Evolutionary conservation across 129 eudicot species (phyloP).

Genomic region (Cynara cardunculus): DNA sequence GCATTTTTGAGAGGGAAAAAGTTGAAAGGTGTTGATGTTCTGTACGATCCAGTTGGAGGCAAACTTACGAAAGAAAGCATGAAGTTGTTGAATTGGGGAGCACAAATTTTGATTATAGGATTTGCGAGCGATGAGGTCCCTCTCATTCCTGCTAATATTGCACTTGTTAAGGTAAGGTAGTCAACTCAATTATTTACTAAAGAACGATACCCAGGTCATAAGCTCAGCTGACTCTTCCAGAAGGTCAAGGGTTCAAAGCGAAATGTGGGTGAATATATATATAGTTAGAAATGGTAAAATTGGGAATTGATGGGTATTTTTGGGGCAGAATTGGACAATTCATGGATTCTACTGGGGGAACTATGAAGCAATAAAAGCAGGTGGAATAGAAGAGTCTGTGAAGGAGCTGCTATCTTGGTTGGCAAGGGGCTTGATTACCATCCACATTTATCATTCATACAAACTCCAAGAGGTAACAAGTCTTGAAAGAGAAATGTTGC

Average conservation of each 20-base stretch:
- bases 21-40: constrained; percentile 89
- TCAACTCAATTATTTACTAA: background rate
- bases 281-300: background rate
- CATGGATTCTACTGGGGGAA: constrained; percentile 86
- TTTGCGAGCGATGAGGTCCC: constrained; percentile 98
- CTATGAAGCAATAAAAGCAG: constrained; percentile 40
- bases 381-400: constrained; percentile 44
- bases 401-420: constrained; percentile 64
- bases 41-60: constrained; percentile 99
- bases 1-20: constrained; percentile 68
- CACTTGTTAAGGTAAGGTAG: constrained; percentile 80
- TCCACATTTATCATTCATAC: constrained; percentile 55
- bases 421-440: constrained; percentile 44
- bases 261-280: background rate
- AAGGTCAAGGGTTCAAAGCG: background rate
- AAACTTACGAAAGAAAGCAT: constrained; percentile 81
- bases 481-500: background rate
- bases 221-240: background rate
- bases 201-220: no score
- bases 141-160: constrained; percentile 90
- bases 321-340: constrained; percentile 67
- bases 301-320: background rate
- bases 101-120: constrained; percentile 91
- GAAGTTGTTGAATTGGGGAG: constrained; percentile 93
- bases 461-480: constrained; percentile 44